Base-by-base conservation (phyloP, 192 early-diverging fungal genomes). In the Gigaspora rosea region DNA sequence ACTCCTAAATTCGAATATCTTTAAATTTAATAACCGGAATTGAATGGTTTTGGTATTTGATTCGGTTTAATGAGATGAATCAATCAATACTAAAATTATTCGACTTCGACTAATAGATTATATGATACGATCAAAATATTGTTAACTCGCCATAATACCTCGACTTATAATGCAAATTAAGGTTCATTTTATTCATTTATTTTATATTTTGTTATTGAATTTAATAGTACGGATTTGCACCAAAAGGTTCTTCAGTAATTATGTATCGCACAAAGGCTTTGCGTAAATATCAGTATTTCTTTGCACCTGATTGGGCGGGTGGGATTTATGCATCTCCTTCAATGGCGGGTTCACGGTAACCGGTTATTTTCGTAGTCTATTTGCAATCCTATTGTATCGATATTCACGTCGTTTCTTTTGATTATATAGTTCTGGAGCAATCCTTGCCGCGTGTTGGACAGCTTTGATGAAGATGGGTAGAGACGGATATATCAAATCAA, bases 381-480 rank as follows among this genome's bases (percentile, higher is more conserved):
- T 66, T n/a, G 4, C 36, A 66, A 48, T 41, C 2, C 11, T 36
- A 46, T 46, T 51, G 1, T 9, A 70, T 8, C 46, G 18, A 22
- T 59, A 4, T 61, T 48, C 47, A 18, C 27, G 36, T 66, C 8
- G 22, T 32, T 32, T n/a, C n/a, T 63, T 18, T 69, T 41, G 15
- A 1, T 9, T 78, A 20, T 58, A 46, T 73, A 83, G 92, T 32
- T 93, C 93, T 46, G 97, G 97, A 49, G 92, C 96, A 3, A 86
- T 99, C 66, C 93, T 97, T 86, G 97, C 97, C 12, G 95, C 94
- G 35, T 97, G 96, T 86, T 99, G 96, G 96, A 87, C 97, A 1
- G 91, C 97, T 16, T 81, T 99, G 88, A 86, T 96, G 82, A 89
- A 91, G 63, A 91, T 96, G 82, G 97, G 97, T 49, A 87, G 91